Conservation (phyloP, 2,329 filamentous ascomycete species). For the Hymenoscyphus repandus region DNA sequence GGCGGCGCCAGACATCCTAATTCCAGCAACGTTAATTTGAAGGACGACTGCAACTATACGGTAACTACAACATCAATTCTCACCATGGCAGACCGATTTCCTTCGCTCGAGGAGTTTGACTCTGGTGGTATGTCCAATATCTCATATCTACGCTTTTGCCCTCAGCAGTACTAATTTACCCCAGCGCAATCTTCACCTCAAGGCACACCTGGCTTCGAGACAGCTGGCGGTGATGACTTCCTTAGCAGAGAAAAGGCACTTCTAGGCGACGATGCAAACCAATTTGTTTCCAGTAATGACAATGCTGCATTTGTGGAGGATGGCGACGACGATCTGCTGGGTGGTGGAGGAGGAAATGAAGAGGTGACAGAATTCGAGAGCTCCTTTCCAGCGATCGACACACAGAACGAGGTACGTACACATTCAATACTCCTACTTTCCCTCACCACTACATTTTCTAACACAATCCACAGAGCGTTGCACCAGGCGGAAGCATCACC, state of each 20-base stretch:
- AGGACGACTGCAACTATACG: slow-evolving; percentile 1
- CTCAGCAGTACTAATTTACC: slow-evolving; percentile 11
- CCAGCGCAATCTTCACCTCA: slow-evolving; percentile 62
- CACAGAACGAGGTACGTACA: slow-evolving; percentile 58
- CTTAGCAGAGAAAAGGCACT: slow-evolving; percentile 80
- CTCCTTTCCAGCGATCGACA: slow-evolving; percentile 78
- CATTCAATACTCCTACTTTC: not conserved
- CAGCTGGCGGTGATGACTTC: slow-evolving; percentile 71
- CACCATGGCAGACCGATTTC: slow-evolving; percentile 54
- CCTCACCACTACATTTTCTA: not conserved
- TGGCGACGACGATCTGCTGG: slow-evolving; percentile 67
- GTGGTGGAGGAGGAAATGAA: slow-evolving; percentile 46
- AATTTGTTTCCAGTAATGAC: slow-evolving; percentile 77
- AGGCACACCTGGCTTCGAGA: slow-evolving; percentile 43
- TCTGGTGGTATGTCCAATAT: slow-evolving; percentile 37
- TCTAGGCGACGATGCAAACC: slow-evolving; percentile 88
- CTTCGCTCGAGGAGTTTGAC: slow-evolving; percentile 55
- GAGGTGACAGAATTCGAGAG: slow-evolving; percentile 63
- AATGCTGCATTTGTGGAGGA: slow-evolving; percentile 58
- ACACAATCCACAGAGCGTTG: slow-evolving; percentile 51
- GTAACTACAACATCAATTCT: slow-evolving; percentile 7
- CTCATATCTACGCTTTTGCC: slow-evolving; percentile 1
- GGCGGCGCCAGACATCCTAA: not conserved
- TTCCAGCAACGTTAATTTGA: slow-evolving; percentile 2
- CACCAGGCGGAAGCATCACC: slow-evolving; percentile 75